phyloP scores from a whole-genome alignment of 2,329 filamentous ascomycete species.

The Fonsecaea pugnacius region DNA sequence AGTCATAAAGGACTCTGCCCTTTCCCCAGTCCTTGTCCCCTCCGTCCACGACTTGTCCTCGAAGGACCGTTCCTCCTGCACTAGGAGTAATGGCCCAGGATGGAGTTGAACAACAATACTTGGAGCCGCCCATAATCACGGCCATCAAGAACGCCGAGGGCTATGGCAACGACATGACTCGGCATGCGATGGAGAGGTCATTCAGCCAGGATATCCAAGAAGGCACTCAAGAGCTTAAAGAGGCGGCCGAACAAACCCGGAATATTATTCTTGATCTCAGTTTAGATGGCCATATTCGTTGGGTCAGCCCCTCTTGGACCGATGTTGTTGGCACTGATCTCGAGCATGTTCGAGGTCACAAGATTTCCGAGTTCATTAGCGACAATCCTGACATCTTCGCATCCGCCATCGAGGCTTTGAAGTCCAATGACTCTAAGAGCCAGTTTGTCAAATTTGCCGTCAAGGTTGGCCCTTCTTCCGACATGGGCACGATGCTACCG shows the following conservation, averaged over 20 bases:
- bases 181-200: constrained; percentile 59
- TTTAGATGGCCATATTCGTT: constrained; percentile 85
- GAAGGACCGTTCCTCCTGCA: background rate
- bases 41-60: constrained; percentile 1
- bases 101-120: constrained; percentile 45
- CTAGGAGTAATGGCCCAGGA: constrained; percentile 47
- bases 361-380: constrained; percentile 79
- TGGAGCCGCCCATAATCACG: constrained; percentile 51
- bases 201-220: constrained; percentile 89
- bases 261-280: constrained; percentile 96
- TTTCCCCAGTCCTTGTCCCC: constrained; percentile 16
- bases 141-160: constrained; percentile 52
- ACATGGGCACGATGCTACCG: constrained; percentile 54
- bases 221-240: constrained; percentile 89
- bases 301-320: constrained; percentile 95
- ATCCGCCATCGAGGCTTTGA: constrained; percentile 84
- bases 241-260: constrained; percentile 92
- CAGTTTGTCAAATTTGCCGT: constrained; percentile 84
- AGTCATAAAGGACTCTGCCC: constrained; percentile 27
- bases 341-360: constrained; percentile 72
- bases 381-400: constrained; percentile 80
- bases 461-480: constrained; percentile 70
- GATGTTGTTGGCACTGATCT: constrained; percentile 84
- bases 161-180: constrained; percentile 35
- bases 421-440: constrained; percentile 89